These are phyloP conservation scores for Leonotis leonurus DNA, from an alignment of 257 asterid genomes.

Conservation along the genomic window DNA sequence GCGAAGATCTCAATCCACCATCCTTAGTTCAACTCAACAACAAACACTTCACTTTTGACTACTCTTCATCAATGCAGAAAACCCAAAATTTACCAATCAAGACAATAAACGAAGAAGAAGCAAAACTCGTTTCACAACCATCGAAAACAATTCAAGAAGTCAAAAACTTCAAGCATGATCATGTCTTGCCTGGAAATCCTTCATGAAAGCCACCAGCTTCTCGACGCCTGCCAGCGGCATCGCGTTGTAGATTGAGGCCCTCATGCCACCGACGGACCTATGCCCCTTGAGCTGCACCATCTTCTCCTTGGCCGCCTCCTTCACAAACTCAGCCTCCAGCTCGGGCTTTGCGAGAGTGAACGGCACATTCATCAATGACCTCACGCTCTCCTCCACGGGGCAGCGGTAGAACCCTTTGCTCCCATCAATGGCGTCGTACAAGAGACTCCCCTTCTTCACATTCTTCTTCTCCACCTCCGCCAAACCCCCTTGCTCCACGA, in stretches of 20 bases:
- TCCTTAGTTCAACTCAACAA: not conserved
- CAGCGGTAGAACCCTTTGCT: constrained; percentile 80
- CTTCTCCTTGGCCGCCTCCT: constrained; percentile 90
- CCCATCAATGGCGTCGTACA: constrained; percentile 69
- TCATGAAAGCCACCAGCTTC: constrained; percentile 88
- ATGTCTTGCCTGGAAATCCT: constrained; percentile 88
- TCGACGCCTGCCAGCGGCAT: constrained; percentile 94
- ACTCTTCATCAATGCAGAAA: not conserved
- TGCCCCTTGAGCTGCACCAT: constrained; percentile 99
- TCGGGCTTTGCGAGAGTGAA: constrained; percentile 73
- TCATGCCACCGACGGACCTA: constrained; percentile 93
- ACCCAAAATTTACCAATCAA: constrained; percentile 2
- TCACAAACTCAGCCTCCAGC: constrained; percentile 76
- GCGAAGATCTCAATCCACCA: not conserved
- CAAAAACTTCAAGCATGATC: constrained; percentile 22
- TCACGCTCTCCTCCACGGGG: constrained; percentile 78
- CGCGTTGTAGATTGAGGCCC: constrained; percentile 96
- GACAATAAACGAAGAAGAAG: not conserved
- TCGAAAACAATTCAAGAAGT: not conserved
- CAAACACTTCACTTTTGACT: not conserved
- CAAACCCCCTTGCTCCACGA: constrained; percentile 81
- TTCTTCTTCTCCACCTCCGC: constrained; percentile 80
- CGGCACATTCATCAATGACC: constrained; percentile 93
- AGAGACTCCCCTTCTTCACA: constrained; percentile 48
- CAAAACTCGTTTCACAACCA: not conserved